Base-by-base conservation (phyloP, 23 red algal genomes). In the Gracilaria gracilis region DNA sequence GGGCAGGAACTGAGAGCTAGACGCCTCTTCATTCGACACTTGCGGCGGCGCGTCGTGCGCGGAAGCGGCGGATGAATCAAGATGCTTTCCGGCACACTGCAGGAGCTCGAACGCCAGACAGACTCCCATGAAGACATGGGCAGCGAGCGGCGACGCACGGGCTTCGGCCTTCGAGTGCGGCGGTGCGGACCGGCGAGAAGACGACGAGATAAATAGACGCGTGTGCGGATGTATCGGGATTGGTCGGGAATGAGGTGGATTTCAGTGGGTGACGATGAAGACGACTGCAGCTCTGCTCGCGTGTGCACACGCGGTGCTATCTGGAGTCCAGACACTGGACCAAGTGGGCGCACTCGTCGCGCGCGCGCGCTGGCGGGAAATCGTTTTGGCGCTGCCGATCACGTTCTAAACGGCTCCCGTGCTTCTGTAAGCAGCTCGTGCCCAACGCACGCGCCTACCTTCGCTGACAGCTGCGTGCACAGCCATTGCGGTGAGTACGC, bases 51-150 rank as follows among this genome's bases (percentile, higher is more conserved):
- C 79, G 6, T 40, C 28, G 15, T 9, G 21, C 9, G 53, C 9
- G 23, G 58, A 15, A 40, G 38, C 40, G 37, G 0, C 54, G 58
- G 79, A 82, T 12, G 79, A 82, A 62, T 40, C 54, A 13, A 65
- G 79, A n/a, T 46, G 79, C 42, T 82, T 82, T 24, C 79, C 79
- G 53, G 58, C 58, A 82, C 79, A 82, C 32, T 13, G 13, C 8
- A 32, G 42, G 36, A 82, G 79, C 36, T 82, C 79, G 33, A 62
- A 65, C 31, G 36, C 36, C 0, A 57, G 79, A 38, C 54, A 62
- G 79, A 82, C 32, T 13, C 79, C 79, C 79, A 82, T 82, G 79
- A 82, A 77, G 72, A 77, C 72, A 77, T 77, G 72, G 72, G 46
- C 64, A 32, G 27, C 9, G 29, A 69, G 64, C 13, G 0, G 64